Conservation (phyloP, 768 basidiomycete species). For the Suillus bovinus region DNA sequence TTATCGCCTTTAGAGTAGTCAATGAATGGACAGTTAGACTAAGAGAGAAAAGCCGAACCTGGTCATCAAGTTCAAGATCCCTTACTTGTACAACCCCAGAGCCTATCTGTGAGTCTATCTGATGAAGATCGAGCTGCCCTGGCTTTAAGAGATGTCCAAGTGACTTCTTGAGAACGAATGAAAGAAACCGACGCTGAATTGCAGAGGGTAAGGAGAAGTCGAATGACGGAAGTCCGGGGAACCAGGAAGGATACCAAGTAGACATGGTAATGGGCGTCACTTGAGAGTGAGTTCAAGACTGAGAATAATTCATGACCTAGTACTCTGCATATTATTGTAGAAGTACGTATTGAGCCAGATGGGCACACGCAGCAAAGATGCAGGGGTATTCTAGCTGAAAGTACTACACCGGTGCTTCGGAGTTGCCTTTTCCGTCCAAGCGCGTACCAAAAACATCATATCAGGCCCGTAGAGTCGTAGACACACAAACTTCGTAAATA, state of each 20-base stretch:
- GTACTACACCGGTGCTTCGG: background rate
- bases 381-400: background rate
- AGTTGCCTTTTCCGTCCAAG: slow-evolving; percentile 4
- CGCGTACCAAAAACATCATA: background rate
- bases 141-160: slow-evolving; percentile 87
- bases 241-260: slow-evolving; percentile 61
- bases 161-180: slow-evolving; percentile 80
- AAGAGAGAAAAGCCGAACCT: slow-evolving; percentile 48
- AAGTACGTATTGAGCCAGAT: slow-evolving; percentile 6
- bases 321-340: slow-evolving; percentile 2
- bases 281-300: slow-evolving; percentile 2
- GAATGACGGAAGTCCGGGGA: slow-evolving; percentile 56
- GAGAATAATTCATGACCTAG: background rate
- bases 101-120: slow-evolving; percentile 93
- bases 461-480: no score
- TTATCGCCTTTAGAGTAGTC: slow-evolving; percentile 64
- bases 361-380: background rate
- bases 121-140: slow-evolving; percentile 82
- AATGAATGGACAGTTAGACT: slow-evolving; percentile 15
- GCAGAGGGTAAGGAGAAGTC: slow-evolving; percentile 65
- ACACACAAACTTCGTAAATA: background rate
- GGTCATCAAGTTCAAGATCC: slow-evolving; percentile 75
- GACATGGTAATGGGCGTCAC: slow-evolving; percentile 33
- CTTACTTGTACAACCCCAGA: slow-evolving; percentile 86
- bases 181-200: slow-evolving; percentile 87